Evolutionary conservation across 139 green algal genomes (phyloP), one percentile per base, ranked within the genome.

Genomic region (Astrephomene gubernaculifera): DNA sequence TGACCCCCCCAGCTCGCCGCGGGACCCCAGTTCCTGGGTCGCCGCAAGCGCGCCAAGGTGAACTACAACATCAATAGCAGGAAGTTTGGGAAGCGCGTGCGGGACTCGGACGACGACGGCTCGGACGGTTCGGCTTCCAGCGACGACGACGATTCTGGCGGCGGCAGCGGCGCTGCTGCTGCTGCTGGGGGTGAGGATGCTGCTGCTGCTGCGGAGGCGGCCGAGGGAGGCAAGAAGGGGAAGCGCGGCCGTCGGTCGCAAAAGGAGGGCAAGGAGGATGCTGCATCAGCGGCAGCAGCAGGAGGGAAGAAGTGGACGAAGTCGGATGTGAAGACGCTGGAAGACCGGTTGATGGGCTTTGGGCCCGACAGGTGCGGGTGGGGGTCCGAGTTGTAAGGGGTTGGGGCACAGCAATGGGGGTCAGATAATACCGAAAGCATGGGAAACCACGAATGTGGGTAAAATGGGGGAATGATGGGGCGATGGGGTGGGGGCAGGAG

Each of bases 291-390:
- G 68, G 2, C 39, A 43, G 39, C 24, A 36, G 24, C 35, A n/a
- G n/a, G n/a, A n/a, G n/a, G n/a, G n/a, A n/a, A n/a, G n/a, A n/a
- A n/a, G n/a, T 81, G 49, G 43, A 69, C 33, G 38, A 75, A 75
- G 68, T 43, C 36, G 9, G 87, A 94, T 68, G 38, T 92, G 27
- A 91, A 94, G 85, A 2, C 53, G 27, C 63, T 96, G 64, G 88
- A 92, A 84, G 86, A 92, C 52, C 7, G 29, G 29, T 75, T 96
- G 57, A 27, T 96, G 27, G 64, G 38, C 2, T 73, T 95, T 17
- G 94, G 92, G 0, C 44, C 78, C 2, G 87, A 82, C 57, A 79
- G 87, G 76, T 41, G 54, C 35, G 78, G 0, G 0, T n/a, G 1
- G 45, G 33, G 3, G 27, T 27, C 14, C 14, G 35, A 36, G 65